Evolutionary conservation across 2,329 filamentous ascomycete species (phyloP), one percentile per base, ranked within the genome.

Genomic region (Diaporthe citrichinensis): DNA sequence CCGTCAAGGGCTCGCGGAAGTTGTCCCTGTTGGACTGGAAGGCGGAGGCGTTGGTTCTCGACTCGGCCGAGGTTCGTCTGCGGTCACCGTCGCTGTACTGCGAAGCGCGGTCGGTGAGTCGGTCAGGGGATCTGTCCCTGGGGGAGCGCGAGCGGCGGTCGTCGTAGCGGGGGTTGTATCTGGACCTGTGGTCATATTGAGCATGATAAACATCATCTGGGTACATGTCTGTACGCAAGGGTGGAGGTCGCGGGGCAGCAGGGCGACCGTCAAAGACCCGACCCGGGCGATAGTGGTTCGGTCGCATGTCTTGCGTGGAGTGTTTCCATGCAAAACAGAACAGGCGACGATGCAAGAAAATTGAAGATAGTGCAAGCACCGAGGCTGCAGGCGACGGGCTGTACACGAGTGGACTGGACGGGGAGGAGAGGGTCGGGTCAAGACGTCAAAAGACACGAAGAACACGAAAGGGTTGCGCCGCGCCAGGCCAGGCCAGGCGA

Each of bases 81-180:
- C 93, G 90, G 81, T 96, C 94, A 78, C 88, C 88, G 80, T 95
- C 90, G 79, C 86, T 85, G 78, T 90, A 91, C 78, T 89, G 87
- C 12, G 88, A 86, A 31, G 83, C 84, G 74, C 90, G 86, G 77
- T 91, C 88, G 76, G 81, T 83, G 76, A 89, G 95, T 76, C 92
- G 90, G 78, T 92, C 91, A 68, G 93, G 92, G 36, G 93, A 95
- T 78, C 94, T 89, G 80, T 95, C 93, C 81, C 93, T 88, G 77
- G 90, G 88, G 79, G 89, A 93, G 82, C 91, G 89, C 78, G 91
- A 93, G 84, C 88, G 90, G 82, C 88, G 90, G 82, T 88, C 87
- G 81, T 92, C 91, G 84, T 92, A 92, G 80, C 91, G 89, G 79
- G 90, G 88, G 81, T 84, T 84, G 81, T 91, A 90, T 86, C 89